These are phyloP conservation scores for Eucalyptus erythrocorys DNA, from an alignment of 345 rosid species.

Conservation along the genomic window DNA sequence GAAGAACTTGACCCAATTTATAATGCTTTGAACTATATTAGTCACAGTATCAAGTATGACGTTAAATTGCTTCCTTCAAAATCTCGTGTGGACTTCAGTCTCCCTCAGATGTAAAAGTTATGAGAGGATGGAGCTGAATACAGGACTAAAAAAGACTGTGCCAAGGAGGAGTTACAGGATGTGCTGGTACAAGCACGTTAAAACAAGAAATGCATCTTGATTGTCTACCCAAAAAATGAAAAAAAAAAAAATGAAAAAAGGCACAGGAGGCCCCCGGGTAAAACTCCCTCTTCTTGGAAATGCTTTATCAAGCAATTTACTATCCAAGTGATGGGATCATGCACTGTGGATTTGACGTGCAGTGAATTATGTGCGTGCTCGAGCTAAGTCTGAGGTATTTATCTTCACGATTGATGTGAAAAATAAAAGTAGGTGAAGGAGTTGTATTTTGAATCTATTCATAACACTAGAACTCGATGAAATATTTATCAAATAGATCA, in stretches of 20 bases:
- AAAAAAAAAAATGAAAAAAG: no score
- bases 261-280: no score
- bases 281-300: background rate
- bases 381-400: background rate
- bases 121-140: no score
- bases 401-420: background rate
- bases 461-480: background rate
- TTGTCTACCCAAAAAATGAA: no score
- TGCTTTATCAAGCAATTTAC: background rate
- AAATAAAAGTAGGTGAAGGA: background rate
- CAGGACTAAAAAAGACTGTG: no score
- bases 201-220: rapidly evolving
- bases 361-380: background rate
- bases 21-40: background rate
- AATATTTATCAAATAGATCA: background rate
- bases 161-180: no score
- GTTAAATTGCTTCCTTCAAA: rapidly evolving
- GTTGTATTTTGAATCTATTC: background rate
- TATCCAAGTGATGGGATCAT: background rate
- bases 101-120: no score
- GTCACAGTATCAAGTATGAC: background rate
- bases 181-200: rapidly evolving
- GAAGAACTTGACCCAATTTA: background rate
- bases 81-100: rapidly evolving
- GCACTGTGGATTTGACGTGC: background rate